Percentiles rank a stretch among this genome's conserved stretches.
phyloP scores from a whole-genome alignment of 495 filamentous ascomycete species.

The Jackrogersella minutella region DNA sequence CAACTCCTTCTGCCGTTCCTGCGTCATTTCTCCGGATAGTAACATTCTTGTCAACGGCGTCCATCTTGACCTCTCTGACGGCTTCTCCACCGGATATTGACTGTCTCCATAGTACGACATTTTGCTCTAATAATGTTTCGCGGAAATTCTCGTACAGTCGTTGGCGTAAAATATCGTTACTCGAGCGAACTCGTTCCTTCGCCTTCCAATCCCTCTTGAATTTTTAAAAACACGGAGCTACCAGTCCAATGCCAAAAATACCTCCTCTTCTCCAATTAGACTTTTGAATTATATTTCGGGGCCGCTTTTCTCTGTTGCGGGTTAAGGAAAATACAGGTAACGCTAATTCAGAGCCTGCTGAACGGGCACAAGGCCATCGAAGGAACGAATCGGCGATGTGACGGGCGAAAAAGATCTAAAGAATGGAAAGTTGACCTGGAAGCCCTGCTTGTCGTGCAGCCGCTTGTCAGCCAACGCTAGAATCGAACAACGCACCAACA shows the following conservation, averaged over 20 bases:
- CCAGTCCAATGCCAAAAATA: slow-evolving; percentile 31
- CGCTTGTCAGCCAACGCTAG: slow-evolving; percentile 56
- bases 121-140: slow-evolving; percentile 26
- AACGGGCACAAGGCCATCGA: slow-evolving; percentile 52
- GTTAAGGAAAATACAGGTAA: slow-evolving; percentile 21
- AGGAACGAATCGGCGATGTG: slow-evolving; percentile 37
- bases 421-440: slow-evolving; percentile 48
- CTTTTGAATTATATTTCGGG: slow-evolving; percentile 32
- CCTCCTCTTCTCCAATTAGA: slow-evolving; percentile 41
- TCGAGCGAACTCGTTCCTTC: not conserved
- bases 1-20: slow-evolving; percentile 67
- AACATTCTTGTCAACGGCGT: slow-evolving; percentile 73
- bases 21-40: slow-evolving; percentile 74
- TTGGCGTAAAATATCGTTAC: slow-evolving; percentile 14
- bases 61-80: slow-evolving; percentile 71
- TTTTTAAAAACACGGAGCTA: slow-evolving; percentile 1
- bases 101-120: slow-evolving; percentile 55
- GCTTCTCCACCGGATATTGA: slow-evolving; percentile 51
- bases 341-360: slow-evolving; percentile 66
- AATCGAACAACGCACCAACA: slow-evolving; percentile 50
- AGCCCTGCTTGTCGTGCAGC: slow-evolving; percentile 55
- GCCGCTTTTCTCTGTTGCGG: slow-evolving; percentile 25
- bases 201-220: slow-evolving; percentile 1
- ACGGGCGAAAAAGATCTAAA: slow-evolving; percentile 44
- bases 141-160: slow-evolving; percentile 6